A percentile compares a stretch with the other conserved stretches of the same genome.
These are phyloP conservation scores for Cytospora mali DNA, from an alignment of 2,329 filamentous ascomycete genomes.

Conservation along the genomic window DNA sequence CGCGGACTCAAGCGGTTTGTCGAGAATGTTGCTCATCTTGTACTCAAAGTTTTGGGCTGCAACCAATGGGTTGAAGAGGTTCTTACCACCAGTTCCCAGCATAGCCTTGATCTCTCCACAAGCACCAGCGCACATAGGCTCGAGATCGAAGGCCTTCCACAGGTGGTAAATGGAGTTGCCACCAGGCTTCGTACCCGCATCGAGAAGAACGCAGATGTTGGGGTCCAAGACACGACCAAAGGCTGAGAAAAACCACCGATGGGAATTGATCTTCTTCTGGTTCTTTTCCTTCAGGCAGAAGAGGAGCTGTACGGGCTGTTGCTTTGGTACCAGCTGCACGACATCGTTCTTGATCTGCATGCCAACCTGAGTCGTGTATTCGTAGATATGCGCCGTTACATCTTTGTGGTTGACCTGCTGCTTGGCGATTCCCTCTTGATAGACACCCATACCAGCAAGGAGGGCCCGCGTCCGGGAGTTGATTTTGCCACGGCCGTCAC, in stretches of 20 bases:
- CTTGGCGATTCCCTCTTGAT: slow-evolving; percentile 98
- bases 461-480: slow-evolving; percentile 88
- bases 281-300: slow-evolving; percentile 99
- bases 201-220: slow-evolving; percentile 94
- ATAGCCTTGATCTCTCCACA: slow-evolving; percentile 99
- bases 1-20: slow-evolving; percentile 94
- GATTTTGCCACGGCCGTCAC: slow-evolving; percentile 95
- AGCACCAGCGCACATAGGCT: slow-evolving; percentile 95
- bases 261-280: slow-evolving; percentile 99
- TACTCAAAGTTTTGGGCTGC: slow-evolving; percentile 99
- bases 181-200: slow-evolving; percentile 93
- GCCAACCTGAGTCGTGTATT: slow-evolving; percentile 86
- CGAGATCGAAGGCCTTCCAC: slow-evolving; percentile 97
- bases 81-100: slow-evolving; percentile 81
- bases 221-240: slow-evolving; percentile 91
- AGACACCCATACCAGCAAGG: slow-evolving; percentile 90
- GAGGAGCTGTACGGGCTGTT: slow-evolving; percentile 91
- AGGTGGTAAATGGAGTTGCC: slow-evolving; percentile 95
- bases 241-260: slow-evolving; percentile 98
- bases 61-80: slow-evolving; percentile 89
- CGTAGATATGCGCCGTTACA: slow-evolving; percentile 97
- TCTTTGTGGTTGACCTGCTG: slow-evolving; percentile 96
- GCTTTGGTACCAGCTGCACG: slow-evolving; percentile 80
- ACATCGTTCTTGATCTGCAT: slow-evolving; percentile 88
- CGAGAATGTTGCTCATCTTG: slow-evolving; percentile 99